These are phyloP conservation scores for Plantago coronopus DNA, from an alignment of 305 asterid genomes.

Conservation along the genomic window DNA sequence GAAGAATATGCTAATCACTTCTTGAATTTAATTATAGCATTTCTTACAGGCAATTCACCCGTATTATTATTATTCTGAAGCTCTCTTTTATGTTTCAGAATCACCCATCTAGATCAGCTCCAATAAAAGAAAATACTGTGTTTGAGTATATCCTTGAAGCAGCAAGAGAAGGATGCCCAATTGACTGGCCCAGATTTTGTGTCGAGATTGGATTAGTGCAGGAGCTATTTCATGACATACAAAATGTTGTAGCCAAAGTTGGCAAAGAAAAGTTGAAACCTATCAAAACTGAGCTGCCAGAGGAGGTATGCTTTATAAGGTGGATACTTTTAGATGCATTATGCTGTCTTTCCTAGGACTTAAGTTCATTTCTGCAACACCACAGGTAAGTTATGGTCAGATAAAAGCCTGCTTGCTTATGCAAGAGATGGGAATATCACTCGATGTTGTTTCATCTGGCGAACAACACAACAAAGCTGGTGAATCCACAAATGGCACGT, in stretches of 20 bases:
- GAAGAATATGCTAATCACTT: neutral
- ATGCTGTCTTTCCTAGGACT: neutral
- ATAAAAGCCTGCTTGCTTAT: constrained; percentile 55
- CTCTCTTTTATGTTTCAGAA: constrained; percentile 37
- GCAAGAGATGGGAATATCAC: constrained; percentile 55
- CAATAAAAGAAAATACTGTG: constrained; percentile 78
- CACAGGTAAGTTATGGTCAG: constrained; percentile 68
- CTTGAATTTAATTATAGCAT: constrained; percentile 9
- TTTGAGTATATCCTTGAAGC: constrained; percentile 71
- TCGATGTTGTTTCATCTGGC: constrained; percentile 27
- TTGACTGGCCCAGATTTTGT: constrained; percentile 77
- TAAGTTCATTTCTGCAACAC: constrained; percentile 3
- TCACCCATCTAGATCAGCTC: constrained; percentile 72
- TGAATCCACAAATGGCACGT: constrained; percentile 27
- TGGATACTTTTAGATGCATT: constrained; percentile 9
- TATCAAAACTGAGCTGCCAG: constrained; percentile 80
- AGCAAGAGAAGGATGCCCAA: constrained; percentile 58
- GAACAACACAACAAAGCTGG: constrained; percentile 26
- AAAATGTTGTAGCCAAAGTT: constrained; percentile 51
- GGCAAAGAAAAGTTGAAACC: constrained; percentile 83
- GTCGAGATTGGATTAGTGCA: constrained; percentile 58
- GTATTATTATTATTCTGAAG: constrained; percentile 11
- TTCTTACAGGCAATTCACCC: neutral
- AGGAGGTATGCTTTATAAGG: constrained; percentile 54
- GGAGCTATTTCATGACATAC: constrained; percentile 44